phyloP scores from a whole-genome alignment of 73 alveolate species.

The Paramecium biaurelia region DNA sequence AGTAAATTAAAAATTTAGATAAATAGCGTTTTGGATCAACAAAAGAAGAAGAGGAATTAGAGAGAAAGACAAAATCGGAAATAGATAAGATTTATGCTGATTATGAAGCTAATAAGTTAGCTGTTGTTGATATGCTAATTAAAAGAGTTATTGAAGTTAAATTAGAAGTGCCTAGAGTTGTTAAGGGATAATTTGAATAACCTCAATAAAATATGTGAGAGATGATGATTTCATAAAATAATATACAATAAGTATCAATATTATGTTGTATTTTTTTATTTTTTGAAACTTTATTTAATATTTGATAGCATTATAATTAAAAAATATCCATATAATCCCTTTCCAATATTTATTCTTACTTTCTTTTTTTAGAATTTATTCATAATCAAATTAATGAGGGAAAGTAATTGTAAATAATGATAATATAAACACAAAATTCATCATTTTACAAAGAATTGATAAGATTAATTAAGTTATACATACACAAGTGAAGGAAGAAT shows the following conservation, averaged over 20 bases:
- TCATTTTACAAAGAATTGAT: neutral
- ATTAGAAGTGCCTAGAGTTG: constrained; percentile 65
- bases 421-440: neutral
- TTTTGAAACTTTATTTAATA: neutral
- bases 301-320: neutral
- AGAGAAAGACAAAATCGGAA: constrained; percentile 54
- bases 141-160: constrained; percentile 58
- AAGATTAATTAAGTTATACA: too few species aligned
- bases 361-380: neutral
- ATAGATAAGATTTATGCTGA: constrained; percentile 54
- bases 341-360: too few species aligned
- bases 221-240: constrained; percentile 1
- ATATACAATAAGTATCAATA: neutral
- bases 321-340: neutral
- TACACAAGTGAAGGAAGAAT: neutral
- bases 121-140: constrained; percentile 62
- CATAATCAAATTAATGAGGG: neutral
- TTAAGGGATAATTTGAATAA: constrained; percentile 52
- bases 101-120: constrained; percentile 58
- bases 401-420: neutral
- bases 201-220: neutral
- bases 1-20: neutral
- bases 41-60: constrained; percentile 58
- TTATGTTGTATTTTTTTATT: neutral
- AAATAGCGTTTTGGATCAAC: constrained; percentile 54